Percentiles rank a stretch among this genome's conserved stretches.
Evolutionary conservation across 2,329 filamentous ascomycete genomes (phyloP).

Genomic region (Botrytis fragariae): DNA sequence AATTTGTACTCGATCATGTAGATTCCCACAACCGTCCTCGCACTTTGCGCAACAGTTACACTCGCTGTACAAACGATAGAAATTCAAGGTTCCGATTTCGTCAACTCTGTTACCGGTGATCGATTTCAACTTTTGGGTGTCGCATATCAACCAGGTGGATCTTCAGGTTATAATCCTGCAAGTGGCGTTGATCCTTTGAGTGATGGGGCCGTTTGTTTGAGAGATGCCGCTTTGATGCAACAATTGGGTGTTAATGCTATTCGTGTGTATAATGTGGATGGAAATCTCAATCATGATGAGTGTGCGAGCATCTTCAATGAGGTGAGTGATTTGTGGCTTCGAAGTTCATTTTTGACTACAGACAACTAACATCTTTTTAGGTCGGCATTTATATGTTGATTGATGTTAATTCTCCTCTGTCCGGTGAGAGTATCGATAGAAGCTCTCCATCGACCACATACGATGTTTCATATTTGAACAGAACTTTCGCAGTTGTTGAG

Average conservation of each 20-base stretch:
- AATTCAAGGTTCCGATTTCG: constrained; percentile 56
- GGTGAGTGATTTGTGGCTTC: constrained; percentile 33
- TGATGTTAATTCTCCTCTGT: constrained; percentile 64
- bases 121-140: constrained; percentile 66
- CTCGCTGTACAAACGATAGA: constrained; percentile 57
- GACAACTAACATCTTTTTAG: constrained; percentile 19
- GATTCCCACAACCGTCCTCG: constrained; percentile 29
- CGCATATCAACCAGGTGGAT: constrained; percentile 68
- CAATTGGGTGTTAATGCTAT: constrained; percentile 62
- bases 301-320: constrained; percentile 68
- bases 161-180: constrained; percentile 57
- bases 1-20: constrained; percentile 5
- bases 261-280: constrained; percentile 68
- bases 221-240: constrained; percentile 66
- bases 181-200: constrained; percentile 58
- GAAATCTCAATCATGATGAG: constrained; percentile 63
- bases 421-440: constrained; percentile 56
- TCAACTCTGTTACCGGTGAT: constrained; percentile 57
- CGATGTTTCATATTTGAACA: constrained; percentile 59
- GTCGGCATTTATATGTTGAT: constrained; percentile 67
- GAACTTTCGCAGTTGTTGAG: constrained; percentile 65
- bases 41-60: constrained; percentile 41
- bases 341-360: no score
- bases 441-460: constrained; percentile 58
- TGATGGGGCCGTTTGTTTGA: constrained; percentile 55